These are phyloP conservation scores for Fusarium sp. DNA, from an alignment of 2,329 filamentous ascomycete genomes.

Conservation along the genomic window DNA sequence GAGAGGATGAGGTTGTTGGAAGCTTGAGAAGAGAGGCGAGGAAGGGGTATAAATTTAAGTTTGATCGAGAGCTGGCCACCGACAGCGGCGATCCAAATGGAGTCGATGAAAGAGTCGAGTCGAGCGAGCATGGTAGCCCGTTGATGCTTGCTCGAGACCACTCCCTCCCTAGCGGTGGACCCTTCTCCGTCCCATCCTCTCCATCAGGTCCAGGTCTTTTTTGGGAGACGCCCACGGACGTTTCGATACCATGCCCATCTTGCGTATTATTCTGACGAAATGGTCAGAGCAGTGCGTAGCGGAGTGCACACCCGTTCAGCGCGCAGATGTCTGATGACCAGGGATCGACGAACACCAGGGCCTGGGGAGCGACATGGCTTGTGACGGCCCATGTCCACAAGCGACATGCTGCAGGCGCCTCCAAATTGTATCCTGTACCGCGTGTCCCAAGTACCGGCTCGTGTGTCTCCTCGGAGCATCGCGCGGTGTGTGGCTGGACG, in stretches of 20 bases:
- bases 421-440: constrained; percentile 7
- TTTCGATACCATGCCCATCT: constrained; percentile 2
- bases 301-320: background rate
- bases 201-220: constrained; percentile 30
- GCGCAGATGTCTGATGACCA: constrained; percentile 8
- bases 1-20: constrained; percentile 13
- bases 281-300: constrained; percentile 2
- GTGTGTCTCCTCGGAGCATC: constrained; percentile 22
- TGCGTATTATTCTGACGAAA: constrained; percentile 1
- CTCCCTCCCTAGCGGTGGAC: constrained; percentile 12
- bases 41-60: constrained; percentile 43
- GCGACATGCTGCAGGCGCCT: constrained; percentile 5
- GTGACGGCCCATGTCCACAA: background rate
- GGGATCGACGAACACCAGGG: constrained; percentile 34
- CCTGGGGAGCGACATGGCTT: constrained; percentile 18
- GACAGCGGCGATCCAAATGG: constrained; percentile 33
- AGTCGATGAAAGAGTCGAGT: constrained; percentile 13
- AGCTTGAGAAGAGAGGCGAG: constrained; percentile 23
- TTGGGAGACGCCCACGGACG: constrained; percentile 5
- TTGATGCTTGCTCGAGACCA: background rate
- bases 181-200: constrained; percentile 6
- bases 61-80: constrained; percentile 26
- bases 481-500: constrained; percentile 6
- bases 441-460: constrained; percentile 5
- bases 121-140: background rate